Evolutionary conservation across 1,284 basidiomycete species (phyloP).

Genomic region (Acaromyces ingoldii): DNA sequence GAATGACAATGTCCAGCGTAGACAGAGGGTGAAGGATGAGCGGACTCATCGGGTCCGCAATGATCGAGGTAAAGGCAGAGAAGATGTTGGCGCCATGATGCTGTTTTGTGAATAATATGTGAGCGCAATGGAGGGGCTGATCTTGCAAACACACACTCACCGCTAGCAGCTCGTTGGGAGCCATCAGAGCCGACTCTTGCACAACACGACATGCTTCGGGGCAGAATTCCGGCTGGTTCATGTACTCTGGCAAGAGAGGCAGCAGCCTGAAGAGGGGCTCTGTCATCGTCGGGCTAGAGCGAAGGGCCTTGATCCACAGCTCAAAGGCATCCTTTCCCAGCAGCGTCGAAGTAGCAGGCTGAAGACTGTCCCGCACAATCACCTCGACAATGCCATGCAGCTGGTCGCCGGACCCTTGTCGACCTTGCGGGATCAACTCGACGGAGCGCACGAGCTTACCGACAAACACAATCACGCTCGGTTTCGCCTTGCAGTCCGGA

Average conservation of each 20-base stretch:
- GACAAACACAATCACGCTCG: conserved; percentile 44
- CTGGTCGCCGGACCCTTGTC: conserved; percentile 18
- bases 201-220: conserved; percentile 41
- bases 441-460: conserved; percentile 40
- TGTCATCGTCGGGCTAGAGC: conserved; percentile 36
- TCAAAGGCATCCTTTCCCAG: conserved; percentile 44
- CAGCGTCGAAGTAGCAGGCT: conserved; percentile 25
- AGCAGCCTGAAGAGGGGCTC: conserved; percentile 37
- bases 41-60: conserved; percentile 35
- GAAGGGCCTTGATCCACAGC: conserved; percentile 41
- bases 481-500: conserved; percentile 37
- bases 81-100: conserved; percentile 30
- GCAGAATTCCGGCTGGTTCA: conserved; percentile 41
- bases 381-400: conserved; percentile 40
- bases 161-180: conserved; percentile 23
- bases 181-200: conserved; percentile 39
- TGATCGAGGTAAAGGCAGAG: conserved; percentile 23
- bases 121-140: neutral
- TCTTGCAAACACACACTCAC: neutral
- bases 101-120: conserved; percentile 13
- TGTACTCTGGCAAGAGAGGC: conserved; percentile 22
- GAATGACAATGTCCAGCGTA: conserved; percentile 34
- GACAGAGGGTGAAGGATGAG: conserved; percentile 36
- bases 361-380: conserved; percentile 36
- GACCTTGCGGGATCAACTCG: conserved; percentile 24